Percentiles rank a stretch among this genome's conserved stretches.
Evolutionary conservation across 176 grass and related monocot genomes (phyloP).

Genomic region (Cocos nucifera): DNA sequence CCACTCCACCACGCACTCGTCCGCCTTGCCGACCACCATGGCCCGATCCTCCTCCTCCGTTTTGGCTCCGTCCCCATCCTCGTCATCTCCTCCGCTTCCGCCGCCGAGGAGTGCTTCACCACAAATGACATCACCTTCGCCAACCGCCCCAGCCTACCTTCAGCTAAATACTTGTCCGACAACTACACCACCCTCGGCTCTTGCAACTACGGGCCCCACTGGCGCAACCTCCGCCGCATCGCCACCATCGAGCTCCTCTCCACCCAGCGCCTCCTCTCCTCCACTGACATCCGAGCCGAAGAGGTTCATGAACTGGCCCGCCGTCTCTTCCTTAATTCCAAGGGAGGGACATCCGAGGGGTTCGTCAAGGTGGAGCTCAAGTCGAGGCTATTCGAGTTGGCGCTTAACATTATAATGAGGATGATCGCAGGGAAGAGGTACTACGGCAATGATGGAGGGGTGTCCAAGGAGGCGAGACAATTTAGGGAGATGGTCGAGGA

Average conservation of each 20-base stretch:
- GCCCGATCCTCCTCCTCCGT: constrained; percentile 42
- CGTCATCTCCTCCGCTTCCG: constrained; percentile 26
- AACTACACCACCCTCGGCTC: constrained; percentile 22
- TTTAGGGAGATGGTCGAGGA: constrained; percentile 38
- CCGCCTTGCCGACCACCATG: constrained; percentile 10
- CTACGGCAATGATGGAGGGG: constrained; percentile 25
- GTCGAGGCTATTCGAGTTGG: constrained; percentile 44
- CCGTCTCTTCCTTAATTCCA: constrained; percentile 5
- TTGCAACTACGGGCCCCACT: constrained; percentile 31
- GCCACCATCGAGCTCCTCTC: constrained; percentile 47
- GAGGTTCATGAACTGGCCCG: constrained; percentile 37
- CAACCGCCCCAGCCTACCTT: constrained; percentile 38
- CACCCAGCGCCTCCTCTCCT: constrained; percentile 19
- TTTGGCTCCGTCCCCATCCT: constrained; percentile 35
- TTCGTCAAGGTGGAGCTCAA: constrained; percentile 41
- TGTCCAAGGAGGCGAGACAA: constrained; percentile 33
- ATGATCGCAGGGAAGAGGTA: constrained; percentile 50
- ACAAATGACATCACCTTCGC: constrained; percentile 43
- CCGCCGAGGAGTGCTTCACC: constrained; percentile 53
- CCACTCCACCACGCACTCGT: no score
- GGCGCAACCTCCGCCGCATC: constrained; percentile 50
- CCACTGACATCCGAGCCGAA: constrained; percentile 19
- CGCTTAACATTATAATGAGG: constrained; percentile 49
- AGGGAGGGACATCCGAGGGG: background rate
- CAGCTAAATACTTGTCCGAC: constrained; percentile 7